Evolutionary conservation across 768 basidiomycete species (phyloP).

Genomic region (Russula emetica): DNA sequence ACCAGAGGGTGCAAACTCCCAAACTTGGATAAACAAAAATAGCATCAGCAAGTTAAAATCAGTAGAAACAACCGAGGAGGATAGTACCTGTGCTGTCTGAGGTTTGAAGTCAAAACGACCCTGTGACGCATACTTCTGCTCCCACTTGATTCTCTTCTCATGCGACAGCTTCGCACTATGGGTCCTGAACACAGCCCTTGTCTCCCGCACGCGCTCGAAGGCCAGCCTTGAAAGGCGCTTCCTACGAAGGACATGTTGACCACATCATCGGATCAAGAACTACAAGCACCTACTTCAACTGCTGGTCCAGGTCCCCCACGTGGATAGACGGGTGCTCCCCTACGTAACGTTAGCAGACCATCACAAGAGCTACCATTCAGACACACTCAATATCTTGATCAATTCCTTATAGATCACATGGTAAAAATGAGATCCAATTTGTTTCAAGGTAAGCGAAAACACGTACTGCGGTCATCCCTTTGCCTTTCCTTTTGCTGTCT

Average conservation of each 20-base stretch:
- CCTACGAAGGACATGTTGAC: neutral
- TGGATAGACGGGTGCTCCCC: constrained; percentile 11
- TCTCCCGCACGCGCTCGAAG: constrained; percentile 9
- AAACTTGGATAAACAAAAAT: neutral
- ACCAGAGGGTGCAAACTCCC: constrained; percentile 16
- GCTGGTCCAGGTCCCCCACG: constrained; percentile 2
- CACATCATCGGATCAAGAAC: neutral
- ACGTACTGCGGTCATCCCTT: constrained; percentile 23
- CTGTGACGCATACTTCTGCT: neutral
- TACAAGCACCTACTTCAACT: constrained; percentile 9
- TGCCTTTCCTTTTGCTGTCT: constrained; percentile 12
- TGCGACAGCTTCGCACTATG: neutral
- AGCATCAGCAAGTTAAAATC: neutral
- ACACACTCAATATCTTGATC: constrained; percentile 12
- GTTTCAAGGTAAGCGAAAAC: neutral
- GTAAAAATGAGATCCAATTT: neutral
- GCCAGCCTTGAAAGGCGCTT: constrained; percentile 1
- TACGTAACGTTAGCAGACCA: neutral
- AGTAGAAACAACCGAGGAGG: neutral
- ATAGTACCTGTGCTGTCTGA: constrained; percentile 15
- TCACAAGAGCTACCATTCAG: neutral
- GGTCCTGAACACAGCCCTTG: neutral
- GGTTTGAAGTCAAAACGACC: constrained; percentile 2
- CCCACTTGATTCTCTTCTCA: neutral
- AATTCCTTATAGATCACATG: neutral